phyloP scores from a whole-genome alignment of 1,284 basidiomycete genomes.

The Puccinia brachypodii region DNA sequence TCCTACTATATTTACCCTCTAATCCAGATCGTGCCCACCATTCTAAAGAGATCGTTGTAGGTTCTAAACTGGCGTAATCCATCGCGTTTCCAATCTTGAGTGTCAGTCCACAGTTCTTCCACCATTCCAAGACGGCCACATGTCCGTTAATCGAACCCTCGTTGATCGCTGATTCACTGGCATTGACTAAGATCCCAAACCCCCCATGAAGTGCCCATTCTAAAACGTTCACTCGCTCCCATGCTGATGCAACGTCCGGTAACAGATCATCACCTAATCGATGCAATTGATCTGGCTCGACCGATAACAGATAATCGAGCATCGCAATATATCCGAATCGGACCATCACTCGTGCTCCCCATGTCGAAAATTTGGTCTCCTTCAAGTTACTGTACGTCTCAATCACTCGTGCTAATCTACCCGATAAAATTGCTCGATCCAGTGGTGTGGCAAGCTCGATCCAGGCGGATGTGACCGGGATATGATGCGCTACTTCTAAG shows the following conservation, averaged over 20 bases:
- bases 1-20: slow-evolving; percentile 71
- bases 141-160: slow-evolving; percentile 58
- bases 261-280: slow-evolving; percentile 51
- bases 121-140: slow-evolving; percentile 74
- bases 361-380: slow-evolving; percentile 65
- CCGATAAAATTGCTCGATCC: slow-evolving; percentile 69
- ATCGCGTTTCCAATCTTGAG: slow-evolving; percentile 76
- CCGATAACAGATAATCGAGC: slow-evolving; percentile 68
- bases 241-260: slow-evolving; percentile 55
- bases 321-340: slow-evolving; percentile 73
- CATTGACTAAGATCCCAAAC: slow-evolving; percentile 31
- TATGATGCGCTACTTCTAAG: slow-evolving; percentile 68
- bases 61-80: slow-evolving; percentile 73
- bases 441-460: slow-evolving; percentile 64
- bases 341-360: slow-evolving; percentile 67
- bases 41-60: slow-evolving; percentile 62
- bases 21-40: slow-evolving; percentile 75
- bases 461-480: slow-evolving; percentile 70
- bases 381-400: slow-evolving; percentile 59
- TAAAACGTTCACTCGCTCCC: slow-evolving; percentile 56
- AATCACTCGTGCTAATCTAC: slow-evolving; percentile 64
- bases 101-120: slow-evolving; percentile 65
- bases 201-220: slow-evolving; percentile 62
- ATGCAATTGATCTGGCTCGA: slow-evolving; percentile 60
- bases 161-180: slow-evolving; percentile 50